Percentiles rank a stretch among this genome's conserved stretches.
Conservation (phyloP, 768 basidiomycete species). For the Mycena kentingensis region DNA sequence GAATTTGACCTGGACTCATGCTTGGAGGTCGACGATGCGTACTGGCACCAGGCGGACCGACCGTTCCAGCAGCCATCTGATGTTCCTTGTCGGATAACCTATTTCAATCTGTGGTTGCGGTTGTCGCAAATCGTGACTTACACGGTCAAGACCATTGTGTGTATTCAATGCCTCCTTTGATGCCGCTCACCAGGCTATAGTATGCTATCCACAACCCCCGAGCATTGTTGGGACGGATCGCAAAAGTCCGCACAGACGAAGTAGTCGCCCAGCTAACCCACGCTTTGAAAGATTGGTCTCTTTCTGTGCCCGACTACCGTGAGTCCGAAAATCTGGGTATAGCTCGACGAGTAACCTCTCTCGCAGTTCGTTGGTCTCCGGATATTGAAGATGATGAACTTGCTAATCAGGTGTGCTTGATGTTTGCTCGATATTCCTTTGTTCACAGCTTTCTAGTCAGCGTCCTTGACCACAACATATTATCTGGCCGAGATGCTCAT, state of each 20-base stretch:
- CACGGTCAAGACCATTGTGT: conserved; percentile 67
- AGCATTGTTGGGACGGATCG: conserved; percentile 52
- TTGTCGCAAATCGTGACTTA: conserved; percentile 72
- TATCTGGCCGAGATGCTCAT: conserved; percentile 66
- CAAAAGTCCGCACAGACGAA: conserved; percentile 54
- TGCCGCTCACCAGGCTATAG: conserved; percentile 33
- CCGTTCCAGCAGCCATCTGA: conserved; percentile 70
- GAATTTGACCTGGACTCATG: conserved; percentile 86
- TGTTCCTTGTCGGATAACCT: conserved; percentile 57
- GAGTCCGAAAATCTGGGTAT: conserved; percentile 31
- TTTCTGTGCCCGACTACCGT: conserved; percentile 70
- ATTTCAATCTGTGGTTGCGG: conserved; percentile 66
- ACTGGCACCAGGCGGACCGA: conserved; percentile 64
- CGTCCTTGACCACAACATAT: conserved; percentile 58
- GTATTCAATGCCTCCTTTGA: conserved; percentile 24
- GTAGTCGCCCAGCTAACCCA: conserved; percentile 68
- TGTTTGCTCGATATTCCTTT: background rate
- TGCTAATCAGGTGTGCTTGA: conserved; percentile 42
- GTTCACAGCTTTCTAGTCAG: conserved; percentile 34
- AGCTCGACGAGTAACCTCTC: no score
- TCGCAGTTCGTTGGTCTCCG: conserved; percentile 61
- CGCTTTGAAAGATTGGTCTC: conserved; percentile 72
- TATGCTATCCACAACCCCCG: conserved; percentile 74
- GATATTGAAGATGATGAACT: conserved; percentile 48
- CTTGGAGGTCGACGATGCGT: conserved; percentile 80